Conservation (phyloP, 2,329 filamentous ascomycete species). For the Colletotrichum agaves region DNA sequence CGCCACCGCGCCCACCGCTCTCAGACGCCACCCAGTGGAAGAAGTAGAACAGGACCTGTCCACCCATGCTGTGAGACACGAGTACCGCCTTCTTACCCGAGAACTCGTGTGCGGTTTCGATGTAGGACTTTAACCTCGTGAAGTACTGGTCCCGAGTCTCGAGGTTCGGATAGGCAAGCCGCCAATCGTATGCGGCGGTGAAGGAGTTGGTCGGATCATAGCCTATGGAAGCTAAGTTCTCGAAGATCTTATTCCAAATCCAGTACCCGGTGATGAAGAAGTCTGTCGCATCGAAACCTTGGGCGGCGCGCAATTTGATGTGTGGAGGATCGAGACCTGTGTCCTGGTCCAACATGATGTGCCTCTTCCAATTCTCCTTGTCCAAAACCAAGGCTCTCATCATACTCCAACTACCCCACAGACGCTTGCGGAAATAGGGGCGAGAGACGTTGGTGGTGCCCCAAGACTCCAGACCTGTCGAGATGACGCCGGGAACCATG, state of each 20-base stretch:
- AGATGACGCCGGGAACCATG: constrained; percentile 98
- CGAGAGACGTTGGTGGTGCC: constrained; percentile 86
- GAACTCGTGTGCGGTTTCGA: constrained; percentile 83
- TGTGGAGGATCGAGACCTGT: constrained; percentile 92
- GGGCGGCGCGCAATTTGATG: constrained; percentile 90
- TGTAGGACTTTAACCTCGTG: constrained; percentile 86
- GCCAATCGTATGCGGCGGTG: constrained; percentile 87
- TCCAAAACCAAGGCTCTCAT: constrained; percentile 94
- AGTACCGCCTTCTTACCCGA: constrained; percentile 84
- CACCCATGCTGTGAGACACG: constrained; percentile 97
- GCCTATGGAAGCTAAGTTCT: constrained; percentile 94
- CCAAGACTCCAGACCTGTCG: constrained; percentile 96
- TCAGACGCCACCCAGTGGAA: constrained; percentile 81
- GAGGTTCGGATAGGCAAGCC: constrained; percentile 88
- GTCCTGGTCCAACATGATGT: constrained; percentile 94
- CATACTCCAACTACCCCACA: constrained; percentile 99
- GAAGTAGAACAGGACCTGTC: constrained; percentile 89
- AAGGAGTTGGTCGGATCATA: constrained; percentile 87
- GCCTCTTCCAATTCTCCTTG: constrained; percentile 93
- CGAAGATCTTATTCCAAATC: constrained; percentile 99
- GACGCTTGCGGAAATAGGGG: constrained; percentile 90
- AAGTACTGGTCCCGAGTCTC: constrained; percentile 95
- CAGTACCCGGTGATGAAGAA: constrained; percentile 94
- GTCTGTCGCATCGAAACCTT: constrained; percentile 97
- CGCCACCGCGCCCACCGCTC: constrained; percentile 82